Percentiles rank a stretch among this genome's conserved stretches.
phyloP scores from a whole-genome alignment of 2,329 filamentous ascomycete species.

The Cytospora chrysosperma region DNA sequence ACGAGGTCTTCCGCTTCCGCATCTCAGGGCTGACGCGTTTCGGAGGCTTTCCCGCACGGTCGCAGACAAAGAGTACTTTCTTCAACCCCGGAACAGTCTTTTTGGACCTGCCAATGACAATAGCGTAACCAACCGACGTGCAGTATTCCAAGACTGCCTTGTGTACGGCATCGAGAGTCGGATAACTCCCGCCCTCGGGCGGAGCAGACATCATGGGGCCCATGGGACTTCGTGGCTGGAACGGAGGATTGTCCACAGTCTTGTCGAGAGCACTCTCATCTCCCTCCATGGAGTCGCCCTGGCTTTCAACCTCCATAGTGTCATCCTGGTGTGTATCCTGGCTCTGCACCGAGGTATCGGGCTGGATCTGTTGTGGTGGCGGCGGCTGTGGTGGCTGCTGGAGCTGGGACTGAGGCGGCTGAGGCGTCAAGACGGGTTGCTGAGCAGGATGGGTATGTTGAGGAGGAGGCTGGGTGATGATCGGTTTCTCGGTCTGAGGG shows the following conservation, averaged over 20 bases:
- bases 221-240: conserved; percentile 54
- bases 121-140: conserved; percentile 65
- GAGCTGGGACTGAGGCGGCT: conserved; percentile 24
- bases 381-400: conserved; percentile 28
- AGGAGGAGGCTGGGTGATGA: conserved; percentile 43
- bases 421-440: conserved; percentile 26
- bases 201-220: conserved; percentile 62
- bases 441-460: conserved; percentile 24
- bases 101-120: conserved; percentile 67
- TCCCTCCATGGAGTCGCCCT: conserved; percentile 46
- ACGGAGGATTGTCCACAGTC: conserved; percentile 46
- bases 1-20: conserved; percentile 65
- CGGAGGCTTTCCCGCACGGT: conserved; percentile 62
- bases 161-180: conserved; percentile 63
- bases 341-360: conserved; percentile 31
- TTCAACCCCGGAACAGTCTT: conserved; percentile 66
- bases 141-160: conserved; percentile 64
- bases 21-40: conserved; percentile 62
- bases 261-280: conserved; percentile 47
- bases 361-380: conserved; percentile 28
- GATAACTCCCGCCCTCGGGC: conserved; percentile 62
- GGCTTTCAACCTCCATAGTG: conserved; percentile 53
- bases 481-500: conserved; percentile 38
- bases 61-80: conserved; percentile 67
- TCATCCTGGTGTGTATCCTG: conserved; percentile 46